These are phyloP conservation scores for Actinomortierella ambigua DNA, from an alignment of 371 early-diverging fungal genomes.

Conservation along the genomic window DNA sequence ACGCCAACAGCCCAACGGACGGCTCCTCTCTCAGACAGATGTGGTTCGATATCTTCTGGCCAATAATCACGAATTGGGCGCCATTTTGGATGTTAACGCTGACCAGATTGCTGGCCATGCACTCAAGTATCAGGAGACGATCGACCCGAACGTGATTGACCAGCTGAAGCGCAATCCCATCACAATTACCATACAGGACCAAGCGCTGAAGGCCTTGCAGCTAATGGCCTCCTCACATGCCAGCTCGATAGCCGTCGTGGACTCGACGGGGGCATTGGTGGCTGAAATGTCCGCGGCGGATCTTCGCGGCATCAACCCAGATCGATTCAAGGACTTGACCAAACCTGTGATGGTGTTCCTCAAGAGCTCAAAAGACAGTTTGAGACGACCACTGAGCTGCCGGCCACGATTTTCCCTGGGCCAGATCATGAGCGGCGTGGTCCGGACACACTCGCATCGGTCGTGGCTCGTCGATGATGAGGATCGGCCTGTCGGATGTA, in stretches of 20 bases:
- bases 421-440: constrained; percentile 61
- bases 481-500: constrained; percentile 58
- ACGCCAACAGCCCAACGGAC: constrained; percentile 38
- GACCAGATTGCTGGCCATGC: constrained; percentile 45
- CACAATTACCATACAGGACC: constrained; percentile 51
- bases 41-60: constrained; percentile 59
- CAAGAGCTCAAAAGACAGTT: constrained; percentile 51
- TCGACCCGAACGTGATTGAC: constrained; percentile 12
- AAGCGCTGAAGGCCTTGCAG: constrained; percentile 58
- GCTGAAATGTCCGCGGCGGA: constrained; percentile 67
- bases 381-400: constrained; percentile 58
- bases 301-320: constrained; percentile 62
- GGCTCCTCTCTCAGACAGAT: constrained; percentile 66
- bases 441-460: constrained; percentile 55
- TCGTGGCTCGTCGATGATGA: constrained; percentile 63
- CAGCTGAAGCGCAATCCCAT: constrained; percentile 26
- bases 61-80: constrained; percentile 62
- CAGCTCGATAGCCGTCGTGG: constrained; percentile 58
- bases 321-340: constrained; percentile 48
- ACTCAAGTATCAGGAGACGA: constrained; percentile 23
- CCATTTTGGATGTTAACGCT: constrained; percentile 54
- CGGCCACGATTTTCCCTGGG: constrained; percentile 59
- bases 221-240: constrained; percentile 51
- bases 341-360: constrained; percentile 50
- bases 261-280: constrained; percentile 55